A percentile compares a stretch with the other conserved stretches of the same genome.
Evolutionary conservation across 2,329 filamentous ascomycete species (phyloP).

Genomic region (Phoma herbarum): DNA sequence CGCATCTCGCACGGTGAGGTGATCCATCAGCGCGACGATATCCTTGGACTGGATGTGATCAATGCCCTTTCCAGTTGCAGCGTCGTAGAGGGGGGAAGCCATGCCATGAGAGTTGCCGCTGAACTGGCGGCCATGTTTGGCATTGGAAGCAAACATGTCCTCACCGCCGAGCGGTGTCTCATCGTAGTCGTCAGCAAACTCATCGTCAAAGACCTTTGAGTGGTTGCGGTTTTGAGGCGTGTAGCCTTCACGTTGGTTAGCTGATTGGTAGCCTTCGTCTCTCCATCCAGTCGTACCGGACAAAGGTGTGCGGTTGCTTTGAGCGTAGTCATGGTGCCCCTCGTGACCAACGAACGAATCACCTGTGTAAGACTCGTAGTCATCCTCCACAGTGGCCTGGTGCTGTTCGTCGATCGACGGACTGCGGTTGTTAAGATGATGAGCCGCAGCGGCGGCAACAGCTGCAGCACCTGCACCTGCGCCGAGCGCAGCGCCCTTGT

Average conservation of each 20-base stretch:
- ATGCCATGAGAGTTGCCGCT: slow-evolving; percentile 94
- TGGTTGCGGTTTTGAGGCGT: slow-evolving; percentile 56
- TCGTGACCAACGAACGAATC: slow-evolving; percentile 49
- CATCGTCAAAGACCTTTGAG: slow-evolving; percentile 64
- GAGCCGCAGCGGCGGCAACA: slow-evolving; percentile 63
- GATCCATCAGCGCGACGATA: slow-evolving; percentile 97
- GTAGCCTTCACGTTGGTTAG: slow-evolving; percentile 64
- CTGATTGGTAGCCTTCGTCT: slow-evolving; percentile 93
- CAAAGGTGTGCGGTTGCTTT: slow-evolving; percentile 51
- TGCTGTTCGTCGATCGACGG: slow-evolving; percentile 40
- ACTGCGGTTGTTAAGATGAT: slow-evolving; percentile 45
- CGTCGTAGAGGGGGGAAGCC: slow-evolving; percentile 87
- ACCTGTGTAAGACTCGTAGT: slow-evolving; percentile 46
- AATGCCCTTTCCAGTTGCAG: slow-evolving; percentile 84
- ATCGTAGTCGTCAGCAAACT: slow-evolving; percentile 62
- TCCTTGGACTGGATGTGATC: slow-evolving; percentile 96
- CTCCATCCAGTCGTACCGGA: slow-evolving; percentile 64
- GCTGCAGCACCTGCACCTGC: slow-evolving; percentile 62
- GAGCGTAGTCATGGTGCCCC: slow-evolving; percentile 41
- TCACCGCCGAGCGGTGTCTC: slow-evolving; percentile 50
- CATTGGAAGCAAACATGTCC: slow-evolving; percentile 57
- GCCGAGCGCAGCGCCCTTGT: slow-evolving; percentile 50
- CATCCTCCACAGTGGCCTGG: slow-evolving; percentile 52
- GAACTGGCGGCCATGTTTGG: slow-evolving; percentile 69
- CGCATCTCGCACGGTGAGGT: slow-evolving; percentile 95